A percentile compares a stretch with the other conserved stretches of the same genome.
Conservation (phyloP, 208 protist species). For the Lotmaria passim region DNA sequence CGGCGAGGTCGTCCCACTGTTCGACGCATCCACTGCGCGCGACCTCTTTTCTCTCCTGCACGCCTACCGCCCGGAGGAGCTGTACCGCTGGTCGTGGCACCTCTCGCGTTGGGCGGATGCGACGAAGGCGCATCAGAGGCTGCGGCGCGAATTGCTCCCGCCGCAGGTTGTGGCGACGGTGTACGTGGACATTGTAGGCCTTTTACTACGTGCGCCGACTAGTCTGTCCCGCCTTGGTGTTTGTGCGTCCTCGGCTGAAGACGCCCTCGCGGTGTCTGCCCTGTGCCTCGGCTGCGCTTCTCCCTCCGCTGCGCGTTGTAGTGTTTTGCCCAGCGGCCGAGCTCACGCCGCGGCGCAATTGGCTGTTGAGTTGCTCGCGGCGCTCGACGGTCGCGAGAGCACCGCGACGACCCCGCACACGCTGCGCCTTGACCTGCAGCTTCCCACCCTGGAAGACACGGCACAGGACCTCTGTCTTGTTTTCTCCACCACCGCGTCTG, state of each 20-base stretch:
- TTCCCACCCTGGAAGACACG: background rate
- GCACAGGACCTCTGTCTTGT: conserved; percentile 7
- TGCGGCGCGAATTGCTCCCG: conserved; percentile 28
- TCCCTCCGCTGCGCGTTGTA: background rate
- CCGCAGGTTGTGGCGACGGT: conserved; percentile 17
- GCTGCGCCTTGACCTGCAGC: conserved; percentile 14
- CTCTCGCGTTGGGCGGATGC: conserved; percentile 15
- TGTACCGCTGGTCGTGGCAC: conserved; percentile 19
- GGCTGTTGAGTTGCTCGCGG: background rate
- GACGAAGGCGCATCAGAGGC: conserved; percentile 16
- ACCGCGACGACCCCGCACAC: background rate
- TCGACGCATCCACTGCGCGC: background rate
- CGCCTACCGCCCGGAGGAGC: background rate
- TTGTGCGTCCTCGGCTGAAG: background rate
- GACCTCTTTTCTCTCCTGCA: conserved; percentile 27
- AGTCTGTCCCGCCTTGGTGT: background rate
- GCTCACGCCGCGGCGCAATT: conserved; percentile 11
- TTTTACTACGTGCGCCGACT: background rate
- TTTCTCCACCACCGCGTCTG: background rate
- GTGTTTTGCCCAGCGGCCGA: background rate
- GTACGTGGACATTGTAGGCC: conserved; percentile 25
- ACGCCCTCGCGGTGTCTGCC: background rate
- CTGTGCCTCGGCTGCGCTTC: background rate
- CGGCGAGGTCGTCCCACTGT: background rate
- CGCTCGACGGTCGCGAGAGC: background rate